Conservation (phyloP, 2,329 filamentous ascomycete genomes). For the Aspergillus arachidicola region DNA sequence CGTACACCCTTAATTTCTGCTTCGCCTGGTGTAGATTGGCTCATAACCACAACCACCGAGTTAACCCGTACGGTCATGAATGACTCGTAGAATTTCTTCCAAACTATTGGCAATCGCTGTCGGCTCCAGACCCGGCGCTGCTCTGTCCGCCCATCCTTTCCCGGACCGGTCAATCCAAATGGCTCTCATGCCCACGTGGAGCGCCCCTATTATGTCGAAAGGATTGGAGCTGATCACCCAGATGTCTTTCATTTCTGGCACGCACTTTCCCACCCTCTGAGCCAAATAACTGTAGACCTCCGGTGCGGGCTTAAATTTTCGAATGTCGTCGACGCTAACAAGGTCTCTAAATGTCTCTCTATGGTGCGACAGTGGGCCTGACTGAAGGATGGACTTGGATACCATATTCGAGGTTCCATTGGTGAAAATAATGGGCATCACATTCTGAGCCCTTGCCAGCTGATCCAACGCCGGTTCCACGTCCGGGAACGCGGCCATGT, state of each 20-base stretch:
- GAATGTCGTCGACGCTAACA: slow-evolving; percentile 63
- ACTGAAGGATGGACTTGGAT: slow-evolving; percentile 59
- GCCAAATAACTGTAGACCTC: slow-evolving; percentile 53
- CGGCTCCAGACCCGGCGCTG: slow-evolving; percentile 56
- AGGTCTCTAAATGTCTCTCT: slow-evolving; percentile 55
- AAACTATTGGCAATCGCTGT: slow-evolving; percentile 59
- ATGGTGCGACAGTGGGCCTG: slow-evolving; percentile 57
- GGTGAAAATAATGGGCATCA: slow-evolving; percentile 67
- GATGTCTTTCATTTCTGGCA: slow-evolving; percentile 59
- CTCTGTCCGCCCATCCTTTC: slow-evolving; percentile 66
- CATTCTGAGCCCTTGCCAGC: slow-evolving; percentile 43
- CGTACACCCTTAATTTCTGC: slow-evolving; percentile 20
- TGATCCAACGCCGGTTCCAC: slow-evolving; percentile 57
- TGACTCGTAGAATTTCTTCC: slow-evolving; percentile 56
- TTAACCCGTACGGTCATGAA: slow-evolving; percentile 14
- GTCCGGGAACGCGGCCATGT: slow-evolving; percentile 66
- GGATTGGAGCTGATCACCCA: slow-evolving; percentile 75
- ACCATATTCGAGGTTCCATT: slow-evolving; percentile 71
- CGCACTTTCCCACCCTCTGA: slow-evolving; percentile 14
- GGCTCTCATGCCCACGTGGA: slow-evolving; percentile 61
- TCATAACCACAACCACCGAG: neutral
- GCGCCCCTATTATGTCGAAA: slow-evolving; percentile 71
- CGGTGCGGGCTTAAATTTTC: slow-evolving; percentile 67
- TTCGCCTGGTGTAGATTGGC: neutral
- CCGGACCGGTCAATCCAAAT: slow-evolving; percentile 68